Evolutionary conservation across 306 rosid genomes (phyloP).

Genomic region (Potentilla sterilis): DNA sequence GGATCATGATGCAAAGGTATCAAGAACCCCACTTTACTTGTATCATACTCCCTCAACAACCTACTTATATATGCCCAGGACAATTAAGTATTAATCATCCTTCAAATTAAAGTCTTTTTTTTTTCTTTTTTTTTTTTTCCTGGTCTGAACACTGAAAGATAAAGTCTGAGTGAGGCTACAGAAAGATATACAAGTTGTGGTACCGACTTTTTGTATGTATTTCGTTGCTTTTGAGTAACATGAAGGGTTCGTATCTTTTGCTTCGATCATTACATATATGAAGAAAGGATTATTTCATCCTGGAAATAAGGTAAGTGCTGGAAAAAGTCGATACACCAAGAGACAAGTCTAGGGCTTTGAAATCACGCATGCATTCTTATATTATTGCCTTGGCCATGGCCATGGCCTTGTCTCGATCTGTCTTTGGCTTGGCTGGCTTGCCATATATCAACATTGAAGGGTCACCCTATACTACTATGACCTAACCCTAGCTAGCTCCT

Average conservation of each 20-base stretch:
- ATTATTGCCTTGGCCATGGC: not conserved
- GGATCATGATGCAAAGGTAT: conserved; percentile 5
- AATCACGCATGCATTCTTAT: conserved; percentile 46
- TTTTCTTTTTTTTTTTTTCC: too few species aligned
- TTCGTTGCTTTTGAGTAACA: conserved; percentile 19
- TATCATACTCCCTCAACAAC: not conserved
- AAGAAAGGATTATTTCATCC: conserved; percentile 13
- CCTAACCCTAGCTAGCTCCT: not conserved
- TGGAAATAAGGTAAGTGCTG: conserved; percentile 53
- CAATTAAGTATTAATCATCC: conserved; percentile 2
- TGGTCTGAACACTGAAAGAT: too few species aligned
- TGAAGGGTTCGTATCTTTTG: conserved; percentile 7
- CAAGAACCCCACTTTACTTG: not conserved
- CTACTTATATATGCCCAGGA: not conserved
- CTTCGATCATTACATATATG: not conserved
- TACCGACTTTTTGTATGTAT: not conserved
- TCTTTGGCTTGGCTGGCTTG: not conserved
- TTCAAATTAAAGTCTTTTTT: conserved; percentile 7
- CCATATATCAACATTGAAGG: conserved; percentile 26
- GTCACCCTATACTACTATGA: conserved; percentile 9
- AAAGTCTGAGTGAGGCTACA: not conserved
- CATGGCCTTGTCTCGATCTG: conserved; percentile 27
- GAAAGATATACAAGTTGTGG: not conserved
- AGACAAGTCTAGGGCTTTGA: conserved; percentile 51
- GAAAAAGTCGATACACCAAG: conserved; percentile 58